phyloP scores from a whole-genome alignment of 495 filamentous ascomycete genomes.

The Aspergillus panamensis region DNA sequence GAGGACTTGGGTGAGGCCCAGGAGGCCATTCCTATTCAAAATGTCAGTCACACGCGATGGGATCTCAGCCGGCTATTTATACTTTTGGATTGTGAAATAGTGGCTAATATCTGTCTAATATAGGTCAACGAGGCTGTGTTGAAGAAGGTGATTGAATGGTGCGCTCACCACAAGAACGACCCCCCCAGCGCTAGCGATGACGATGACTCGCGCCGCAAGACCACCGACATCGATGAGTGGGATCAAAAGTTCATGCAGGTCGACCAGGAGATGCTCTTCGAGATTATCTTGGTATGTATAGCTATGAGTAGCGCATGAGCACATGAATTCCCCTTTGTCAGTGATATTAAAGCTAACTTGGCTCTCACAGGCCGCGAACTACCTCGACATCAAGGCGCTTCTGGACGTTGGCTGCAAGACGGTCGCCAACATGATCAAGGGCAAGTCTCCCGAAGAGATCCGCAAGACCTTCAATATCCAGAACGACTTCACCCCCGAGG shows the following conservation, averaged over 20 bases:
- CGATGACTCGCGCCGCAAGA: conserved; percentile 92
- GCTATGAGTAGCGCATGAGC: background rate
- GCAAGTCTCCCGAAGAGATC: conserved; percentile 69
- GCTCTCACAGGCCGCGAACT: conserved; percentile 59
- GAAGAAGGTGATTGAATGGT: conserved; percentile 97
- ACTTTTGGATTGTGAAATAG: background rate
- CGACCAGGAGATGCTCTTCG: conserved; percentile 98
- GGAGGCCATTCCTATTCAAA: conserved; percentile 78
- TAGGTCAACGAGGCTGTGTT: conserved; percentile 92
- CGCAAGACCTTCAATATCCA: conserved; percentile 74
- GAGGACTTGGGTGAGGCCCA: conserved; percentile 79
- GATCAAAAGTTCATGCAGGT: conserved; percentile 99
- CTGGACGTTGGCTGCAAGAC: conserved; percentile 67
- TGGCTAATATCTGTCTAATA: conserved; percentile 7
- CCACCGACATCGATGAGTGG: conserved; percentile 98
- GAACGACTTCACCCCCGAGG: conserved; percentile 73
- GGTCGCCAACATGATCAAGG: conserved; percentile 72
- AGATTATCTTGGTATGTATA: conserved; percentile 89
- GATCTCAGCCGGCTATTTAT: background rate
- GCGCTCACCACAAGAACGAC: conserved; percentile 87
- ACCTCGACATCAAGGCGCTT: conserved; percentile 67
- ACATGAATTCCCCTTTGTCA: background rate
- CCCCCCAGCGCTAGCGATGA: conserved; percentile 80
- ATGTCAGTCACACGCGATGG: conserved; percentile 53
- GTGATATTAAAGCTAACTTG: background rate